Percentiles rank a stretch among this genome's conserved stretches.
These are phyloP conservation scores for Eucalyptus rudis DNA, from an alignment of 345 rosid species.

Conservation along the genomic window DNA sequence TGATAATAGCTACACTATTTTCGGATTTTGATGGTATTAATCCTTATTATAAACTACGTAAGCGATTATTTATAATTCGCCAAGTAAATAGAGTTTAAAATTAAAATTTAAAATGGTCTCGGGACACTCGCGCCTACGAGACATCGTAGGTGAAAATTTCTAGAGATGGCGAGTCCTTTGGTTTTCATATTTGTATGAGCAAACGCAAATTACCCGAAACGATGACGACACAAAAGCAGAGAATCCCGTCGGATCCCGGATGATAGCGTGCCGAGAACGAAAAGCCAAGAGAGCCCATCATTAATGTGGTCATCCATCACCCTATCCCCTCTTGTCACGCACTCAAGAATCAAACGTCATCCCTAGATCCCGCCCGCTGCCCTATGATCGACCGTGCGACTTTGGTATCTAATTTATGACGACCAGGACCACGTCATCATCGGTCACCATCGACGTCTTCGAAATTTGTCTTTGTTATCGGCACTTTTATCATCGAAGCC, in stretches of 20 bases:
- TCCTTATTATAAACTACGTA: too few species aligned
- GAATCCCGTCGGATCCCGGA: neutral
- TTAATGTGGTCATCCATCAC: neutral
- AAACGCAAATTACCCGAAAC: neutral
- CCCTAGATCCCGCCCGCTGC: neutral
- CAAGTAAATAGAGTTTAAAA: too few species aligned
- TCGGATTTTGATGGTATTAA: too few species aligned
- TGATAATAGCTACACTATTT: too few species aligned
- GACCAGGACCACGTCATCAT: neutral
- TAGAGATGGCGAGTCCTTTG: neutral
- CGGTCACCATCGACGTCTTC: neutral
- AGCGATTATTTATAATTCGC: rapidly evolving
- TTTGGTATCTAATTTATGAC: neutral
- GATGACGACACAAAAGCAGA: neutral
- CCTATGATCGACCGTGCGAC: neutral
- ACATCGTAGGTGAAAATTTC: neutral
- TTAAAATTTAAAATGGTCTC: neutral
- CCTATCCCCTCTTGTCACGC: neutral
- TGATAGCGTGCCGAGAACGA: neutral
- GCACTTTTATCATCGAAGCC: neutral
- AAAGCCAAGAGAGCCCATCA: neutral
- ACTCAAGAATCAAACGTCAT: neutral
- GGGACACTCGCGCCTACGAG: neutral
- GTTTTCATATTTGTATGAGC: neutral
- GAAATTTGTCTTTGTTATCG: neutral